Conservation (phyloP, 2,329 filamentous ascomycete species). For the Trichoderma sp. region DNA sequence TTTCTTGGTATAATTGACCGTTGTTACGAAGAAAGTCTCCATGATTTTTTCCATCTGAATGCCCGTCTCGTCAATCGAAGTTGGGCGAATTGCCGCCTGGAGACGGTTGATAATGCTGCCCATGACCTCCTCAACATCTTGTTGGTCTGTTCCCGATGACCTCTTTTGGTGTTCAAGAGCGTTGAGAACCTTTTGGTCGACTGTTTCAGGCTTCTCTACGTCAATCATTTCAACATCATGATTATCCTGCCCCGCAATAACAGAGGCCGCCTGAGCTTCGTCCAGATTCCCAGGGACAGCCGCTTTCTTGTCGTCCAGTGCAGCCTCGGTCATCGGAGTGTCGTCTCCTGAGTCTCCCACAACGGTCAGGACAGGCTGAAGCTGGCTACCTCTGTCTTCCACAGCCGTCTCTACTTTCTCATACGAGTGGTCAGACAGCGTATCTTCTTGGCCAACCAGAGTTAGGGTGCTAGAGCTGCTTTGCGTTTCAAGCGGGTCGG, state of each 20-base stretch:
- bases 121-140: slow-evolving; percentile 95
- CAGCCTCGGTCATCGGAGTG: slow-evolving; percentile 24
- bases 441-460: slow-evolving; percentile 45
- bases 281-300: neutral
- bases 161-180: slow-evolving; percentile 46
- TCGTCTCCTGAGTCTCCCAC: slow-evolving; percentile 19
- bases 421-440: slow-evolving; percentile 35
- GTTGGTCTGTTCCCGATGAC: slow-evolving; percentile 64
- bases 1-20: slow-evolving; percentile 57
- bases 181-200: slow-evolving; percentile 46
- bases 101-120: slow-evolving; percentile 86
- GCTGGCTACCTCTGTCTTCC: slow-evolving; percentile 24
- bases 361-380: neutral
- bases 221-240: slow-evolving; percentile 32
- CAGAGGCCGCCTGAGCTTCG: neutral
- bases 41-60: slow-evolving; percentile 81
- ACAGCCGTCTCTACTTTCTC: slow-evolving; percentile 32
- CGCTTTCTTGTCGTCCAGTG: neutral
- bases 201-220: slow-evolving; percentile 33
- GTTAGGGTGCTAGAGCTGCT: slow-evolving; percentile 53
- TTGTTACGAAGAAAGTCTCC: slow-evolving; percentile 62
- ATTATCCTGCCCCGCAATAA: slow-evolving; percentile 13
- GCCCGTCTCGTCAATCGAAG: slow-evolving; percentile 59
- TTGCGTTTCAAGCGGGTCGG: slow-evolving; percentile 36
- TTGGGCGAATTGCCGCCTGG: slow-evolving; percentile 79